These are phyloP conservation scores for Sideroxylon spinosum DNA, from an alignment of 179 eudicot genomes.

Conservation along the genomic window DNA sequence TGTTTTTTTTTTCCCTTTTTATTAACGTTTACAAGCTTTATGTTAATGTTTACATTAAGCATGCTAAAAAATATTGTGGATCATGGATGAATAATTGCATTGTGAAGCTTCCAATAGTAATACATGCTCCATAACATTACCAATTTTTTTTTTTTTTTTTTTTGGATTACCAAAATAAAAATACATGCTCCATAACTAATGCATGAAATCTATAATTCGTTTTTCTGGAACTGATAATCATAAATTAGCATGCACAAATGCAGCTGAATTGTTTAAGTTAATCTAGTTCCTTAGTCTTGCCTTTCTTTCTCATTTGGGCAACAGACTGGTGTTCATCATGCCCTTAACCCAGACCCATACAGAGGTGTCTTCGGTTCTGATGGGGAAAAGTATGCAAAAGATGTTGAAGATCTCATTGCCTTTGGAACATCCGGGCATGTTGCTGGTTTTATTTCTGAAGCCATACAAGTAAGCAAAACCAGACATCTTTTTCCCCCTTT, in stretches of 20 bases:
- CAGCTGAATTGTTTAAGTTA: neutral
- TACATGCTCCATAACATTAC: neutral
- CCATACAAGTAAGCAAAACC: conserved; percentile 59
- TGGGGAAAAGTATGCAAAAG: conserved; percentile 76
- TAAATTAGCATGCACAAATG: neutral
- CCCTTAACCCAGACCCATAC: conserved; percentile 84
- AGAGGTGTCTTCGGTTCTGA: conserved; percentile 90
- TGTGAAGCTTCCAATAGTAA: neutral
- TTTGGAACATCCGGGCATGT: conserved; percentile 86
- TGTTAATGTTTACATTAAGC: neutral
- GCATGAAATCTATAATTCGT: neutral
- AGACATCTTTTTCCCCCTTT: neutral
- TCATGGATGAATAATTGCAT: neutral
- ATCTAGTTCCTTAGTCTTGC: neutral
- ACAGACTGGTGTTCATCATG: conserved; percentile 93
- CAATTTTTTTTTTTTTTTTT: too few species aligned
- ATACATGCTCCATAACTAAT: neutral
- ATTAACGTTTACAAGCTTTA: neutral
- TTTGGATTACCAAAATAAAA: too few species aligned
- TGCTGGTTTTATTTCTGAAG: conserved; percentile 78
- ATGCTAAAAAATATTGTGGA: neutral
- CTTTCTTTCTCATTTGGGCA: conserved; percentile 8
- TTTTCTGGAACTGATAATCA: neutral
- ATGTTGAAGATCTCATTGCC: conserved; percentile 67
- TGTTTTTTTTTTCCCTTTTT: neutral